Evolutionary conservation across 2,329 filamentous ascomycete species (phyloP), one percentile per base, ranked within the genome.

Genomic region (Sarocladiaceae sp.): DNA sequence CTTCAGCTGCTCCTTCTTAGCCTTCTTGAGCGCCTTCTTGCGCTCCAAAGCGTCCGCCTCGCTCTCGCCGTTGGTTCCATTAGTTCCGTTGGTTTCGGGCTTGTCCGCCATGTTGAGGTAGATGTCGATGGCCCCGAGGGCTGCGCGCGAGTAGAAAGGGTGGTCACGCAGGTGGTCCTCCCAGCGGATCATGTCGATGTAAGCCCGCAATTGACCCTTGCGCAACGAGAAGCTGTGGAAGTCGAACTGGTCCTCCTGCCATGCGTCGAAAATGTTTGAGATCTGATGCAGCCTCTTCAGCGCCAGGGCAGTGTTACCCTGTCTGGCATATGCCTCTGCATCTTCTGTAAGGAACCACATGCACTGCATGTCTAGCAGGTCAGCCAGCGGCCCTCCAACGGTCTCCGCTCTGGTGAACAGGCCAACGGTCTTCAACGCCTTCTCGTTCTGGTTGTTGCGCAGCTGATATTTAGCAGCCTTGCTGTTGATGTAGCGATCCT

Each of bases 181-280:
- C 95, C 94, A 99, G 60, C 88, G 83, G 44, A 99, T 79, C 90
- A 99, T 96, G 61, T 97, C 92, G 36, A 99, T 77, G 65, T 99
- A 99, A 1, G 94, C 89, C 53, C 93, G 80, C 55, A 97, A 90
- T 76, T 96, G 93, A 13, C 95, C 95, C 70, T 97, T 99, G 18
- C 94, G 80, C n/a, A 99, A 76, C 18, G 91, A 97, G 71, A 99
- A 99, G 66, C 84, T 90, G 76, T 99, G 95, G 76, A 99, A 99
- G 67, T 99, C 94, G 62, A 97, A 97, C 64, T 99, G 94, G 62
- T 99, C 94, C 67, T 99, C 95, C 65, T 96, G 88, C 94, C 94
- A 99, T 18, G 90, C 84, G 59, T 97, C 93, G 63, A 99, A 99
- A 58, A 99, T 95, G 70, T 89, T 90, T 67, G 87, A 86, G 53